These are phyloP conservation scores for Colletotrichum noveboracense DNA, from an alignment of 2,329 filamentous ascomycete genomes.

Conservation along the genomic window DNA sequence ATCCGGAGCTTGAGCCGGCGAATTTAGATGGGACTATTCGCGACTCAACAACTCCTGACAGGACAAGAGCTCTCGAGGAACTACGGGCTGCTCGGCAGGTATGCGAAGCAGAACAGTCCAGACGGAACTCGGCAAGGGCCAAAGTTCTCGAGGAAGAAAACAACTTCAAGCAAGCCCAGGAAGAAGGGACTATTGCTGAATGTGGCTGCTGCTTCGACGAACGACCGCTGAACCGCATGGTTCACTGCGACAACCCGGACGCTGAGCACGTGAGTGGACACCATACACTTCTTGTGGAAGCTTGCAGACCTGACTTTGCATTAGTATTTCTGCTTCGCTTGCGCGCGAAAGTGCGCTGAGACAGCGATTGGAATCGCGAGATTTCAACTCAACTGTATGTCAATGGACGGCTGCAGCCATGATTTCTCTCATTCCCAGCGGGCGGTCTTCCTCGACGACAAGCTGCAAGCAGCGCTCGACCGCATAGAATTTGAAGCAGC, in stretches of 20 bases:
- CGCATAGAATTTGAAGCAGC: slow-evolving; percentile 74
- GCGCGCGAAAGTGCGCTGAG: slow-evolving; percentile 69
- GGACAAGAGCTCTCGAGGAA: slow-evolving; percentile 42
- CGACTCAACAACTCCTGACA: background rate
- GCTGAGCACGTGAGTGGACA: slow-evolving; percentile 50
- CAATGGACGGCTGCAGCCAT: slow-evolving; percentile 67
- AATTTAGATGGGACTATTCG: slow-evolving; percentile 26
- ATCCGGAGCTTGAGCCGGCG: slow-evolving; percentile 21
- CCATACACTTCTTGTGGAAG: background rate
- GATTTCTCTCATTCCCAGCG: slow-evolving; percentile 64
- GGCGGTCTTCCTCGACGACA: slow-evolving; percentile 61
- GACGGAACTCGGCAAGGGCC: slow-evolving; percentile 25
- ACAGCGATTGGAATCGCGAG: slow-evolving; percentile 71
- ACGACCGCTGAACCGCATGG: slow-evolving; percentile 68
- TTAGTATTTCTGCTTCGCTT: slow-evolving; percentile 71
- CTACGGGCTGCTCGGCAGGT: slow-evolving; percentile 40
- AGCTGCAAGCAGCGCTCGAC: slow-evolving; percentile 66
- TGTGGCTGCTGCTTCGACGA: slow-evolving; percentile 79
- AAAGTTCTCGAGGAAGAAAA: slow-evolving; percentile 39
- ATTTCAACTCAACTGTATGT: slow-evolving; percentile 74
- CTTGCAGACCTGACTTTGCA: background rate
- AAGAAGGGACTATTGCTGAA: slow-evolving; percentile 62
- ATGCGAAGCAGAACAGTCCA: slow-evolving; percentile 26
- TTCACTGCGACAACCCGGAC: slow-evolving; percentile 65
- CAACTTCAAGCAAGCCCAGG: slow-evolving; percentile 47